Percentiles rank a stretch among this genome's conserved stretches.
phyloP scores from a whole-genome alignment of 2,329 filamentous ascomycete species.

The Aspergillus carbonarius region DNA sequence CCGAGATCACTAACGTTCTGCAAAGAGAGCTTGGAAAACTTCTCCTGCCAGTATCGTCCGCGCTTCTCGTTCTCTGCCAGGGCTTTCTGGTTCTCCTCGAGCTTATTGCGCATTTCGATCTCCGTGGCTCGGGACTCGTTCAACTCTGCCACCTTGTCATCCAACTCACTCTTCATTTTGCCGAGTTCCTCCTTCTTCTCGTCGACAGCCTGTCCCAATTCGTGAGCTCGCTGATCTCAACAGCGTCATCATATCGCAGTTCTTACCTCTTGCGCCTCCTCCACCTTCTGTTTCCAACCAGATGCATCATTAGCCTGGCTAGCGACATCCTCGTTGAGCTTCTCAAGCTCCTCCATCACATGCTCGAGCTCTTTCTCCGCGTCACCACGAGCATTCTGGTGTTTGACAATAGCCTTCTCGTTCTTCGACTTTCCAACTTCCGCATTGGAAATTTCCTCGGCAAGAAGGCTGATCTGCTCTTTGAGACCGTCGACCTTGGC shows the following conservation, averaged over 20 bases:
- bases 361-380: constrained; percentile 75
- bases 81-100: constrained; percentile 92
- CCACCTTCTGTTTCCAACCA: constrained; percentile 68
- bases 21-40: constrained; percentile 76
- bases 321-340: constrained; percentile 73
- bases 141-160: constrained; percentile 79
- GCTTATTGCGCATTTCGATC: constrained; percentile 97
- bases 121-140: constrained; percentile 87
- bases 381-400: constrained; percentile 77
- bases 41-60: constrained; percentile 83
- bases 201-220: constrained; percentile 57
- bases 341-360: constrained; percentile 70
- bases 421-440: constrained; percentile 90
- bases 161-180: constrained; percentile 77
- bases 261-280: constrained; percentile 70
- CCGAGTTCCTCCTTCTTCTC: constrained; percentile 78
- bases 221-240: constrained; percentile 21
- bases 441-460: constrained; percentile 78
- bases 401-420: constrained; percentile 85
- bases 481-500: constrained; percentile 87
- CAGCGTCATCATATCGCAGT: neutral
- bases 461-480: constrained; percentile 76
- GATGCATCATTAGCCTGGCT: constrained; percentile 75
- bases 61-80: constrained; percentile 83
- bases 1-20: constrained; percentile 76